phyloP scores from a whole-genome alignment of 768 basidiomycete species.

The Boletus edulis region DNA sequence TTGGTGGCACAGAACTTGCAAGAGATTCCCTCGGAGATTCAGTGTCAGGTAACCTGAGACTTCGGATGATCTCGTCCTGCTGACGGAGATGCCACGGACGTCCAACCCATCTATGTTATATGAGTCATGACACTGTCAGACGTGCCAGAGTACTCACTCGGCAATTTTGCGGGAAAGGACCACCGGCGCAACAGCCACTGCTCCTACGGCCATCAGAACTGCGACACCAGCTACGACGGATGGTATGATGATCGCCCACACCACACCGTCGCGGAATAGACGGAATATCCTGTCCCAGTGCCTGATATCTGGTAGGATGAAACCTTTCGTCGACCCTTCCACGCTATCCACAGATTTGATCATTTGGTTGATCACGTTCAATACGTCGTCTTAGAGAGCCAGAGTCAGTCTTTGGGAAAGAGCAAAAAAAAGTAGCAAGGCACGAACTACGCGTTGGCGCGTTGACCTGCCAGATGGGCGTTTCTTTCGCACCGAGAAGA shows the following conservation, averaged over 20 bases:
- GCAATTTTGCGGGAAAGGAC: not conserved
- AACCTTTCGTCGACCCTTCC: constrained; percentile 2
- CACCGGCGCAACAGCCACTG: not conserved
- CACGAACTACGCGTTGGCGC: constrained; percentile 1
- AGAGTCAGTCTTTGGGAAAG: not conserved
- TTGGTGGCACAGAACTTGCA: not conserved
- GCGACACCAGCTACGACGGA: not conserved
- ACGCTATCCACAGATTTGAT: constrained; percentile 6
- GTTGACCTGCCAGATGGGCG: constrained; percentile 2
- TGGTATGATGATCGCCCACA: constrained; percentile 1
- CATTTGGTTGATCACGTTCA: constrained; percentile 3
- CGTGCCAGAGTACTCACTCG: not conserved
- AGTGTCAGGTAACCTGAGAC: not conserved
- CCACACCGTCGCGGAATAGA: not conserved
- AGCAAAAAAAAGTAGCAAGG: not conserved
- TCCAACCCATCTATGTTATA: not conserved
- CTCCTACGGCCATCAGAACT: not conserved
- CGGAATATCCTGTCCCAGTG: constrained; percentile 3
- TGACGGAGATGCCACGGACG: not conserved
- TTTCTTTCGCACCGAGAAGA: not conserved
- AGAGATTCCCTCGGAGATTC: not conserved
- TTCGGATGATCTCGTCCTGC: not conserved
- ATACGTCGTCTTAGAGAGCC: not conserved
- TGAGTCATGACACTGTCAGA: not conserved
- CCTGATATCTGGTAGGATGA: constrained; percentile 1